Evolutionary conservation across 1,139 yeast species (phyloP).

Genomic region (Pichia sp.): DNA sequence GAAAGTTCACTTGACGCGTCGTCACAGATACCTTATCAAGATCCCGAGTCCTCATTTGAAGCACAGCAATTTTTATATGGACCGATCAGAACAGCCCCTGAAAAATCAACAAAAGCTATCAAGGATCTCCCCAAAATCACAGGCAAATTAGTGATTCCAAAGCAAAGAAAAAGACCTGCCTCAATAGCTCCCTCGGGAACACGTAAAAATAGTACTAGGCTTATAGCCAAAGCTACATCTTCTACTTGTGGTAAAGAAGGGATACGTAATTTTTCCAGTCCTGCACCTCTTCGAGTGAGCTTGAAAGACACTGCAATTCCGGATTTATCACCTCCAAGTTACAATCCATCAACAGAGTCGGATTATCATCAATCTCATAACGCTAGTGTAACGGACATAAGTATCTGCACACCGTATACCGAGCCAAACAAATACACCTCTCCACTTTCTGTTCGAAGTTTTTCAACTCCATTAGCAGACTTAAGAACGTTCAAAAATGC

Average conservation of each 20-base stretch:
- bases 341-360: background rate
- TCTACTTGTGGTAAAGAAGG: constrained; percentile 10
- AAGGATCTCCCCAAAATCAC: constrained; percentile 13
- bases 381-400: background rate
- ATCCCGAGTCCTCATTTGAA: background rate
- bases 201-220: background rate
- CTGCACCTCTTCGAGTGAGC: constrained; percentile 17
- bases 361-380: background rate
- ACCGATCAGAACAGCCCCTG: constrained; percentile 17
- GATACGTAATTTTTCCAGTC: constrained; percentile 17
- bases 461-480: constrained; percentile 17
- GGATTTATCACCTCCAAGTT: constrained; percentile 18
- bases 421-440: constrained; percentile 4
- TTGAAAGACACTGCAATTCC: constrained; percentile 24
- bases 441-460: constrained; percentile 14
- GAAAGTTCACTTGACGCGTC: constrained; percentile 1
- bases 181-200: background rate
- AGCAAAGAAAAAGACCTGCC: constrained; percentile 12
- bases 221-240: background rate
- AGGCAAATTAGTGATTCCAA: constrained; percentile 16
- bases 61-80: constrained; percentile 21
- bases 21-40: background rate
- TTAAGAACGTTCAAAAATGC: constrained; percentile 13
- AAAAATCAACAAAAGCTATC: constrained; percentile 13
- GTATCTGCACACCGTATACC: constrained; percentile 2